Evolutionary conservation across 331 rosid genomes (phyloP).

Genomic region (Ulmus americana): DNA sequence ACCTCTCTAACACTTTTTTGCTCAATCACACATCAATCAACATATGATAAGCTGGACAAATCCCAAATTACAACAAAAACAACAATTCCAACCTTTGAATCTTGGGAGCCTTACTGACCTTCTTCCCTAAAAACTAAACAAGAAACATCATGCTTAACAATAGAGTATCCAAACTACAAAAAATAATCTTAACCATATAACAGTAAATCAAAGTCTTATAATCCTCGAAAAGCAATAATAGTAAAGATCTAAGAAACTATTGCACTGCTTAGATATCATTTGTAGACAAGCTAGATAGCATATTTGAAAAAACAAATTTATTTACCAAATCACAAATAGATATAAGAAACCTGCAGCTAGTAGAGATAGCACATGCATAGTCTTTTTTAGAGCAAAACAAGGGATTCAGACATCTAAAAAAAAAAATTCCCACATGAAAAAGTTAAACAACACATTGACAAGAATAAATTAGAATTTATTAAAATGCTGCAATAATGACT

Average conservation of each 20-base stretch:
- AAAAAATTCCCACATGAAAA: neutral
- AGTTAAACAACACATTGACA: too few species aligned
- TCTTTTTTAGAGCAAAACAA: neutral
- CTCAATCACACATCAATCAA: too few species aligned
- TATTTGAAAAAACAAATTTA: neutral
- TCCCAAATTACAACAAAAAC: too few species aligned
- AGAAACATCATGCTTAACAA: neutral
- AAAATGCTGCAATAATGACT: neutral
- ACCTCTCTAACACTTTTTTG: too few species aligned
- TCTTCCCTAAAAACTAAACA: conserved; percentile 30
- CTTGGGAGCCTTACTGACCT: conserved; percentile 52
- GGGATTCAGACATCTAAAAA: neutral
- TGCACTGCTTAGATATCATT: too few species aligned
- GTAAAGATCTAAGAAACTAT: too few species aligned
- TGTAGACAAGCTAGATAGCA: neutral
- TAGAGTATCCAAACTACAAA: neutral
- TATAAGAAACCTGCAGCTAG: neutral
- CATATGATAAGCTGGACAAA: too few species aligned
- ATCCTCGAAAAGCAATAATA: too few species aligned
- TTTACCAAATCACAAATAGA: neutral
- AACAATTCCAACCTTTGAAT: conserved; percentile 44
- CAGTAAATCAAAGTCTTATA: neutral
- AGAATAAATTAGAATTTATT: too few species aligned
- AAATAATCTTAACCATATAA: neutral
- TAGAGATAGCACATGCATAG: neutral